Base-by-base conservation (phyloP, 2,329 filamentous ascomycete species). In the Cercospora janseana region DNA sequence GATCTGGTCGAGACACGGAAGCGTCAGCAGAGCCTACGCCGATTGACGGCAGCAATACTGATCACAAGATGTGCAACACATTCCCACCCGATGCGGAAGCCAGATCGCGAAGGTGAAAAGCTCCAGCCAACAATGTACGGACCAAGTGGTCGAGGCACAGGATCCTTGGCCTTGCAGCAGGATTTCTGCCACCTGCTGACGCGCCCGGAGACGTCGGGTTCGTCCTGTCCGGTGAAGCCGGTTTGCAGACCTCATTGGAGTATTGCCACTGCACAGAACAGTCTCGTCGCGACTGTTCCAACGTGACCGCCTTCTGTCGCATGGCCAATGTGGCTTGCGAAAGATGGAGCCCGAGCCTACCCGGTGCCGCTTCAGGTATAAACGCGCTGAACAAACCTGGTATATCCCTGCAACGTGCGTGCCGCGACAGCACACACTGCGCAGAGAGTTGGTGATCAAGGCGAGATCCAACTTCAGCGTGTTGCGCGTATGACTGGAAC, bases 341-440 rank as follows among this genome's bases (percentile, higher is more conserved):
- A 27, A 29, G 42, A 13, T 8, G 18, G 12, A 29, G 20, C 13
- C 44, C 44, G 44, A 47, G 34, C 44, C 44, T 24, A 29, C 40
- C 34, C 44, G 44, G 34, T 16, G 23, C n/a, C 20, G 12, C 32
- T 27, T 47, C 24, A 47, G 44, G 24, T 23, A 38, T 40, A 20
- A 26, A 47, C 29, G 44, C 44, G 40, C 34, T 3, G 15, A 15
- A 47, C 8, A 21, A 29, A 38, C 32, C 44, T 21, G 24, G 44
- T 18, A 47, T 47, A 47, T 20, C 44, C 44, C 34, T 47, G 44
- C 24, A 21, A 29, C 6, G 10, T 29, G 9, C 5, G n/a, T 28
- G 9, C 16, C 15, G 13, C 18, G 24, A 47, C 44, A 31, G 24
- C 44, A 35, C 34, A 47, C 32, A 10, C 21, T 27, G 24, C n/a